These are phyloP conservation scores for Phyllosticta citriasiana DNA, from an alignment of 2,329 filamentous ascomycete genomes.

Conservation along the genomic window DNA sequence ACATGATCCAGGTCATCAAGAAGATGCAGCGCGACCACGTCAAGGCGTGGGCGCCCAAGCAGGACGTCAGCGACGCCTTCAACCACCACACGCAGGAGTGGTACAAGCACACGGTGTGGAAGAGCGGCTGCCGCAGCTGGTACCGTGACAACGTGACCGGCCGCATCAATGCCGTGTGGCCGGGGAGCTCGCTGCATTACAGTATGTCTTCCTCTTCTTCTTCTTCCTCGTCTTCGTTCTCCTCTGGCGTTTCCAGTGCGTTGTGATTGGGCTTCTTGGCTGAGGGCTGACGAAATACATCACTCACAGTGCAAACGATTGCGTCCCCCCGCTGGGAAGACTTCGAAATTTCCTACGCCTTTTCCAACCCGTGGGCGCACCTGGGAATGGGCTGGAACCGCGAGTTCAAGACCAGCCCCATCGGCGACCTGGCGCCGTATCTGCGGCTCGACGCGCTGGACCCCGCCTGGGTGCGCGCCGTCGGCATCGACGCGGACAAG, in stretches of 20 bases:
- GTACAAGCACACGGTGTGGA: conserved; percentile 42
- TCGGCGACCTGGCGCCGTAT: conserved; percentile 29
- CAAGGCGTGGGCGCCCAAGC: conserved; percentile 30
- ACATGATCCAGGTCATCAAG: conserved; percentile 33
- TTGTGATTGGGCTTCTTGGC: too few relatives aligned
- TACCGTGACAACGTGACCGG: conserved; percentile 35
- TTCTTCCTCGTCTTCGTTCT: background rate
- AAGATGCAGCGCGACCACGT: conserved; percentile 39
- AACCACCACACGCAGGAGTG: conserved; percentile 37
- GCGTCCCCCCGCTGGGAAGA: conserved; percentile 33
- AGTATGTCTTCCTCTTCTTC: conserved; percentile 11
- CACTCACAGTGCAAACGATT: conserved; percentile 23
- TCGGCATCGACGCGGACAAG: conserved; percentile 13
- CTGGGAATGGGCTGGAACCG: conserved; percentile 33
- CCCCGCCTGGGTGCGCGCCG: conserved; percentile 29
- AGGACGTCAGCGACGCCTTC: conserved; percentile 33
- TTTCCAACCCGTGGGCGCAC: conserved; percentile 32
- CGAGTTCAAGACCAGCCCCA: conserved; percentile 12
- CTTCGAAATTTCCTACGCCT: conserved; percentile 31
- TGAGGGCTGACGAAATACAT: too few relatives aligned
- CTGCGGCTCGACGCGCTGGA: conserved; percentile 32
- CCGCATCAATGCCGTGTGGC: conserved; percentile 36
- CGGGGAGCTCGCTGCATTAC: conserved; percentile 42
- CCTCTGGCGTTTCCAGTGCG: background rate
- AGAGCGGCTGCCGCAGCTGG: conserved; percentile 35